These are phyloP conservation scores for Echites panduratus DNA, from an alignment of 257 asterid species.

Conservation along the genomic window DNA sequence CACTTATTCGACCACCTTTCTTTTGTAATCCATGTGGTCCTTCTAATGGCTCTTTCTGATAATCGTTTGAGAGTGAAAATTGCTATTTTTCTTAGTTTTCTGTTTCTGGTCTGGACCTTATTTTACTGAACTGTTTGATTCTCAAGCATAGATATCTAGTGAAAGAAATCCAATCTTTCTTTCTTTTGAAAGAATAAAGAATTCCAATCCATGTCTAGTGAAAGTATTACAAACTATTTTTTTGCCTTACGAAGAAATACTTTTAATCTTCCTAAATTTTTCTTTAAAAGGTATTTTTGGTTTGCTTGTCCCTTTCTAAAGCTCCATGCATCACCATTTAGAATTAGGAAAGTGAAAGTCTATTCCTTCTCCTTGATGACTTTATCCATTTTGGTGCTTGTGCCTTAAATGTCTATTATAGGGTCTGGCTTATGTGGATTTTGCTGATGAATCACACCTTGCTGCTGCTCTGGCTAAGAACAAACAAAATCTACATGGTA, in stretches of 20 bases:
- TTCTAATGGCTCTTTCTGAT: not conserved
- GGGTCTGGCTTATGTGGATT: conserved; percentile 97
- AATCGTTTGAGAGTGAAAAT: not conserved
- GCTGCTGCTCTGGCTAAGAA: conserved; percentile 69
- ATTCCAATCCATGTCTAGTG: not conserved
- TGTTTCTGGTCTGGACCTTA: not conserved
- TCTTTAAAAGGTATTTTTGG: not conserved
- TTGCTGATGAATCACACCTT: conserved; percentile 77
- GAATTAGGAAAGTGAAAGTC: not conserved
- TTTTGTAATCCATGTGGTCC: not conserved
- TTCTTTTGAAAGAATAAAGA: no score
- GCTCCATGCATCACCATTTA: not conserved
- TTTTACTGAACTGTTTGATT: not conserved
- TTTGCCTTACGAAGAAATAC: not conserved
- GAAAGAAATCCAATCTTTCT: no score
- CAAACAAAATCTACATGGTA: conserved; percentile 55
- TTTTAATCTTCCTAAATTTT: not conserved
- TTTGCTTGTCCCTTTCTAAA: not conserved
- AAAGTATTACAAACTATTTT: not conserved
- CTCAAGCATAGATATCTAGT: no score
- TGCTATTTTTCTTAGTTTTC: not conserved
- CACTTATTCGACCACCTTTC: not conserved
- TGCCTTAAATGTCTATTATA: conserved; percentile 22
- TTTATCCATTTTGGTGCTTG: conserved; percentile 3
- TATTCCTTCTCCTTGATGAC: no score